Conservation (phyloP, 371 early-diverging fungal species). For the Thermomucor indicae-seudaticae region DNA sequence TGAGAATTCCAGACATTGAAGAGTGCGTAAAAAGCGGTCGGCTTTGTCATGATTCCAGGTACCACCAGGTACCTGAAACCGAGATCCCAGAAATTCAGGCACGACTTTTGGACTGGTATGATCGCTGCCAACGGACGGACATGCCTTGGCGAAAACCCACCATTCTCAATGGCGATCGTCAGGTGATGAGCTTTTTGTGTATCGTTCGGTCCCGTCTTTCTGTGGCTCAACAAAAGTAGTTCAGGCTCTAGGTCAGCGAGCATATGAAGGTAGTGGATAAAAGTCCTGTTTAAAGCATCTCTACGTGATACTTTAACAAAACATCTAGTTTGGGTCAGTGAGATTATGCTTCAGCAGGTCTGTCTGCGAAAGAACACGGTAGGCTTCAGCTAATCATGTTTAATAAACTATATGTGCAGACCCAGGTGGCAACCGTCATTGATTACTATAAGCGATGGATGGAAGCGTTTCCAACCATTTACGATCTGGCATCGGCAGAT, state of each 20-base stretch:
- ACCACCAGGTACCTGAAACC: conserved; percentile 21
- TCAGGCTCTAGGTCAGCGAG: conserved; percentile 50
- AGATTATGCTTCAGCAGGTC: conserved; percentile 84
- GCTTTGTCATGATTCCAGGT: conserved; percentile 22
- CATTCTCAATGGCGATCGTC: conserved; percentile 12
- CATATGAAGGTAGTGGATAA: conserved; percentile 54
- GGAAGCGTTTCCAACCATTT: conserved; percentile 70
- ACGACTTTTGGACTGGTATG: conserved; percentile 63
- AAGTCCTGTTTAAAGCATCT: neutral
- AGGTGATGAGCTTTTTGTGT: conserved; percentile 2
- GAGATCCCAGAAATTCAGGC: conserved; percentile 37
- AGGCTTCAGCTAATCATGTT: neutral
- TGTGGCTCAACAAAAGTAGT: neutral
- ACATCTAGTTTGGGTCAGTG: conserved; percentile 69
- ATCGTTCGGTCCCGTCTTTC: neutral
- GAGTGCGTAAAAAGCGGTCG: conserved; percentile 29
- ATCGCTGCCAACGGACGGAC: conserved; percentile 50
- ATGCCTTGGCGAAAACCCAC: conserved; percentile 70
- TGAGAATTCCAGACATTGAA: too few relatives aligned
- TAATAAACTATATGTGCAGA: too few relatives aligned
- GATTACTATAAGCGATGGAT: conserved; percentile 77
- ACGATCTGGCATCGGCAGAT: conserved; percentile 62
- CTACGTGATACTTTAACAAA: neutral
- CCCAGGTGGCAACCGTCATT: conserved; percentile 74
- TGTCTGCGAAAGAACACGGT: too few relatives aligned